Evolutionary conservation across 495 filamentous ascomycete species (phyloP), one percentile per base, ranked within the genome.

Genomic region (Staphylotrichum tortipilum): DNA sequence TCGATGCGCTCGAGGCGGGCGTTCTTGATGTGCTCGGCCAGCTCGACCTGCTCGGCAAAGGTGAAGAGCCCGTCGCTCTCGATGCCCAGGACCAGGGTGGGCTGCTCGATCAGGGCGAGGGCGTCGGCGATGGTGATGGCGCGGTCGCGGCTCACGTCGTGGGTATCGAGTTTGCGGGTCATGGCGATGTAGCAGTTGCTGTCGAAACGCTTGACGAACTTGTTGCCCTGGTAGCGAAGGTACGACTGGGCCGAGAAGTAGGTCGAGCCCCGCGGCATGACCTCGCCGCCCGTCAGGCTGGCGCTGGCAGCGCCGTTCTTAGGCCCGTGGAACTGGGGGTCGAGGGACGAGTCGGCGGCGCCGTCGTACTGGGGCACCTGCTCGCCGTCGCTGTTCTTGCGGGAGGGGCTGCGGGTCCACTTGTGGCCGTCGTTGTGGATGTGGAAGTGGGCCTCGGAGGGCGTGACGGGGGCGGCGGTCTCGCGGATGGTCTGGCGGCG

Each of bases 121-220:
- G 91, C 89, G 22, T 84, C 78, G 14, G 73, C 68, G 21, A 95
- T 77, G 14, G 78, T 79, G 35, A 72, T 58, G 14, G 75, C 68
- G 17, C 89, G 81, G 54, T 82, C 75, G 19, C 89, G 78, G 18
- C 87, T 89, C 23, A 98, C 79, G 62, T 98, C 92, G 63, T 98
- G 92, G 3, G 92, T 98, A 60, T 98, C 92, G n/a, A 98, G 81
- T 67, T 98, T 98, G 51, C 92, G 86, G 6, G 92, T 97, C 65
- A 97, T 95, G 52, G 92, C 89, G 49, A 98, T 97, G 69, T 98
- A 98, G 71, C 92, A 97, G 63, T 98, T 98, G 54, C 88, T 85
- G 67, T 98, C 92, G 62, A 96, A 98, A 7, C 92, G 83, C 61
- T 88, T 89, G 53, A 96, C 91, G 62, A 98, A 98, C 66, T 98